These are phyloP conservation scores for Fusarium sterilihyphosum DNA, from an alignment of 2,329 filamentous ascomycete genomes.

Conservation along the genomic window DNA sequence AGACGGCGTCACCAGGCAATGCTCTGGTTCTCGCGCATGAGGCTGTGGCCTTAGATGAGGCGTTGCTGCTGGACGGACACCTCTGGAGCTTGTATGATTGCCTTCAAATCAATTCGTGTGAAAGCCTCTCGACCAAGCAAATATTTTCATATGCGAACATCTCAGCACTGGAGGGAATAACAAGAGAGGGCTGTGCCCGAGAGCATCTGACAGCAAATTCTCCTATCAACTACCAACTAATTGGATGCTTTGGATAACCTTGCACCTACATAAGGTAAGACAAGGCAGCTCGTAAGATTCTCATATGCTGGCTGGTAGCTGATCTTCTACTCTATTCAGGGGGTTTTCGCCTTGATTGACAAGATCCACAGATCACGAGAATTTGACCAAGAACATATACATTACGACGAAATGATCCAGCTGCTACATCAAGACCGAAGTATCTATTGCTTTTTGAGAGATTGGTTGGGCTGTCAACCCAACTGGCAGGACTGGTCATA, in stretches of 20 bases:
- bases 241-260: background rate
- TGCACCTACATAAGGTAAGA: background rate
- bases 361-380: background rate
- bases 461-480: background rate
- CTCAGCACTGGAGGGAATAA: background rate
- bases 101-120: background rate
- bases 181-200: background rate
- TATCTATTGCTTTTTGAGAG: background rate
- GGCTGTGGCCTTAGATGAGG: constrained; percentile 8
- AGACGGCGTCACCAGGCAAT: constrained; percentile 12
- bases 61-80: background rate
- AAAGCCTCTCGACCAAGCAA: background rate
- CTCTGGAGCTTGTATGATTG: background rate
- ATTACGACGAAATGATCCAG: background rate
- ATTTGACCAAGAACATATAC: background rate
- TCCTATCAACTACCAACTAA: background rate
- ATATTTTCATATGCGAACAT: background rate
- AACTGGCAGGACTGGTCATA: background rate
- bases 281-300: background rate
- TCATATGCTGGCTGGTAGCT: background rate
- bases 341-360: background rate
- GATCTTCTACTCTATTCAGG: background rate
- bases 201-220: background rate
- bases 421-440: background rate
- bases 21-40: constrained; percentile 15